Evolutionary conservation across 352 stramenopile genomes (phyloP).

Genomic region (Globisporangium emineosum): DNA sequence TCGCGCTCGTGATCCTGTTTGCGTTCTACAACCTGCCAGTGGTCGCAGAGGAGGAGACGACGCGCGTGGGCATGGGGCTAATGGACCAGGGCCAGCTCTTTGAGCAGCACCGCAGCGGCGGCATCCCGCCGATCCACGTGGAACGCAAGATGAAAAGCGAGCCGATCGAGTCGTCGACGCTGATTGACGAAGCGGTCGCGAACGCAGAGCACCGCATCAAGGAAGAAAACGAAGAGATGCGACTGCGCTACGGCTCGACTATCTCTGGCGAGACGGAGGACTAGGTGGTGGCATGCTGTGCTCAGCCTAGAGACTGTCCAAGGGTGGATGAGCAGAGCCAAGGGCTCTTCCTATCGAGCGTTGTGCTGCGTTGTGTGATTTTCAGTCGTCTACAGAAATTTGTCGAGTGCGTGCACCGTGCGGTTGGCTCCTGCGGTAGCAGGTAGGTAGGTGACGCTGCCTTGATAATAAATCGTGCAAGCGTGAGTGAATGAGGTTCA

Average conservation of each 20-base stretch:
- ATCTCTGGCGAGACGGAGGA: not conserved
- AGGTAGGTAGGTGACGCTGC: not conserved
- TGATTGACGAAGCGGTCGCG: constrained; percentile 22
- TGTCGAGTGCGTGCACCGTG: no score
- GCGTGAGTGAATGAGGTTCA: not conserved
- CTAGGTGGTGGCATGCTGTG: not conserved
- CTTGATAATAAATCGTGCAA: not conserved
- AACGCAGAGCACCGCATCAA: constrained; percentile 12
- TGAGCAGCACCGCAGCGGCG: constrained; percentile 19
- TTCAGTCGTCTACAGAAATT: not conserved
- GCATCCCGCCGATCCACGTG: constrained; percentile 33
- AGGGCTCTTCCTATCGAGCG: not conserved
- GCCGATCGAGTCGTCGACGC: constrained; percentile 20
- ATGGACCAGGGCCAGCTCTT: constrained; percentile 28
- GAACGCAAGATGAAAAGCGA: constrained; percentile 40
- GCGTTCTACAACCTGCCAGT: constrained; percentile 57
- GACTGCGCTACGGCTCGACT: constrained; percentile 17
- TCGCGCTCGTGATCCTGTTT: constrained; percentile 65
- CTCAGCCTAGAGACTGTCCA: not conserved
- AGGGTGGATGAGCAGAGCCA: not conserved
- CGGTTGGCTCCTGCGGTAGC: no score
- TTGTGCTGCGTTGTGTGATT: not conserved
- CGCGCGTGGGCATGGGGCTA: not conserved
- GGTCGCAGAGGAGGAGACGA: constrained; percentile 16
- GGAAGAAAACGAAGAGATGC: constrained; percentile 24